Conservation (phyloP, 2,329 filamentous ascomycete species). For the Chaetomiaceae sp. region DNA sequence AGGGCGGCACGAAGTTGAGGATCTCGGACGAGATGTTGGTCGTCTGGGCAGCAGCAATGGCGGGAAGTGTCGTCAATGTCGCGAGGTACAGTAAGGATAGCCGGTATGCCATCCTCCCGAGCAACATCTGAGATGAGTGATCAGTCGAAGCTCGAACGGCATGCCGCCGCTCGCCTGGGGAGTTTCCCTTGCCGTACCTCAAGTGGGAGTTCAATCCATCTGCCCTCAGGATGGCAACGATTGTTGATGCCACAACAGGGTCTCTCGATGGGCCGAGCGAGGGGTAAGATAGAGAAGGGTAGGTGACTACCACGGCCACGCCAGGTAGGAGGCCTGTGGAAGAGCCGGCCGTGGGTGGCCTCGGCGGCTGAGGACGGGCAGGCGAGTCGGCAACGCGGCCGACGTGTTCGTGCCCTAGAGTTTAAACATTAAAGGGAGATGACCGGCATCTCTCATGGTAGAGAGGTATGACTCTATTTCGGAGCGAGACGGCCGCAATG, state of each 20-base stretch:
- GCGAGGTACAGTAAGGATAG: conserved; percentile 30
- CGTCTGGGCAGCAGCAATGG: conserved; percentile 27
- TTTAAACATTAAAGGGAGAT: conserved; percentile 28
- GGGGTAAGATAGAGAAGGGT: too few relatives aligned
- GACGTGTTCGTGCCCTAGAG: conserved; percentile 12
- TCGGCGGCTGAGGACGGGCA: conserved; percentile 15
- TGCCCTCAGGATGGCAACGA: conserved; percentile 1
- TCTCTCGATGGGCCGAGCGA: background rate
- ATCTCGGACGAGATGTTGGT: conserved; percentile 37
- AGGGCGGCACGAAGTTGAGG: conserved; percentile 48
- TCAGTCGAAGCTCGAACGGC: conserved; percentile 8
- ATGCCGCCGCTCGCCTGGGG: background rate
- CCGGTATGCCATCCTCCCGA: conserved; percentile 41
- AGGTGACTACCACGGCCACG: background rate
- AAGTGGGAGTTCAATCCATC: conserved; percentile 15
- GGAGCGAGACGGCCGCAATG: conserved; percentile 5
- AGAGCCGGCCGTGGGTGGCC: conserved; percentile 12
- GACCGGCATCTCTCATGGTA: conserved; percentile 27
- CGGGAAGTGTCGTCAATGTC: conserved; percentile 31
- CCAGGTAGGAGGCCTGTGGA: conserved; percentile 12
- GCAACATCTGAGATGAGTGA: conserved; percentile 35
- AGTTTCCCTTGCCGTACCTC: conserved; percentile 13
- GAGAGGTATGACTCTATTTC: conserved; percentile 7
- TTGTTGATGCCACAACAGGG: background rate
- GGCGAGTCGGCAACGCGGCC: conserved; percentile 7